Base-by-base conservation (phyloP, 768 basidiomycete genomes). In the Pleurotus sapidus region DNA sequence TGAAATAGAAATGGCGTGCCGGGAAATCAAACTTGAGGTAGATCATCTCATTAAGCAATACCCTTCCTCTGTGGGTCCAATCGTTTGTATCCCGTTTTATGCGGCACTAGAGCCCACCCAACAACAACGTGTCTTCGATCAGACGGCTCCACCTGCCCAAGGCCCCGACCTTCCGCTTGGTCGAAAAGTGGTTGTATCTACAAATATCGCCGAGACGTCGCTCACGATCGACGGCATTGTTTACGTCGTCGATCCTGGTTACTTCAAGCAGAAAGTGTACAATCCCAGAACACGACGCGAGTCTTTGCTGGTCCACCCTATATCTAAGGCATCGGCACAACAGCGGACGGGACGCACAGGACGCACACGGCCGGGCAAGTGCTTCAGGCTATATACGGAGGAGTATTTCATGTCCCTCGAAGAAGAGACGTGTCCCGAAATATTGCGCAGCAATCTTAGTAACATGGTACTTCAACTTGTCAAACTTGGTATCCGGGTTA, bases 181-280 rank as follows among this genome's bases (percentile, higher is more conserved):
- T 0, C 84, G 96, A 58, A 99, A 99, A 70, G 83, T 98, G 46
- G 90, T 99, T 34, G 78, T 99, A 1, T 92, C 95, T 9, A 99
- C 96, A 34, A 99, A 98, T 68, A 94, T 98, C 58, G 97, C 97
- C 3, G 96, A 99, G 72, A 98, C 96, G 1, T 96, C 94, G 2
- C 74, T 98, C 46, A 99, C 96, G 3, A 98, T 99, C 57, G 97
- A 99, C 63, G 96, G 96, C 17, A 98, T 99, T 65, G 95, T 98
- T 17, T 99, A 98, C 64, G 96, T 98, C 57, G 95, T 98, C 46
- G 96, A 98, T 66, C 93, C 95, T 0, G 95, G 95, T 1, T 97
- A 98, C 75, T 95, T 91, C 39, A 96, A 99, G 73, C 96, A 98
- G 73, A 98, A 96, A 68, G 89, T 98, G 49, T 99, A 98, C 77